These are phyloP conservation scores for Chaetomium sp. DNA, from an alignment of 2,329 filamentous ascomycete genomes.

Conservation along the genomic window DNA sequence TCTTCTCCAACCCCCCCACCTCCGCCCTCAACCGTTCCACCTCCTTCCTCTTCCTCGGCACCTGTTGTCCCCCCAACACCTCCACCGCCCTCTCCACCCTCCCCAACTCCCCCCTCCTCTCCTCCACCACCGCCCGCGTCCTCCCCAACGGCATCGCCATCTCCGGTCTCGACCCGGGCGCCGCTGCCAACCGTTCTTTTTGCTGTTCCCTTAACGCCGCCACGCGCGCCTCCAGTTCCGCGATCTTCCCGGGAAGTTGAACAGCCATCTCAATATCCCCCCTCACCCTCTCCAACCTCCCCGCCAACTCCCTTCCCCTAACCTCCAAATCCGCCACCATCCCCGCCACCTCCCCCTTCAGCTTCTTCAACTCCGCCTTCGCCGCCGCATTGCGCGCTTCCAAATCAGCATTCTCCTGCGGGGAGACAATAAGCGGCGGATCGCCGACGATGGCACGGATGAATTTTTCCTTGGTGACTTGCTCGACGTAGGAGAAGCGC, in stretches of 20 bases:
- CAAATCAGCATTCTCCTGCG: constrained; percentile 72
- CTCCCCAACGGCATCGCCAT: constrained; percentile 52
- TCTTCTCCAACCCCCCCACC: constrained; percentile 60
- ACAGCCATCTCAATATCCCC: constrained; percentile 42
- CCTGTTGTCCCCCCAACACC: constrained; percentile 48
- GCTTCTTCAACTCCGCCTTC: constrained; percentile 70
- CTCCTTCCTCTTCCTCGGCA: constrained; percentile 61
- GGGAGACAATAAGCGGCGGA: constrained; percentile 76
- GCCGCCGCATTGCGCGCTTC: constrained; percentile 61
- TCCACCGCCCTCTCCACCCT: constrained; percentile 60
- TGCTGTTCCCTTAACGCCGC: constrained; percentile 29
- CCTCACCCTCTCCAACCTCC: constrained; percentile 45
- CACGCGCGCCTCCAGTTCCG: constrained; percentile 34
- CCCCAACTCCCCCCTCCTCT: constrained; percentile 43
- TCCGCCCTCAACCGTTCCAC: constrained; percentile 62
- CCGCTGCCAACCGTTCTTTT: not conserved
- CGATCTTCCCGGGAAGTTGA: constrained; percentile 48
- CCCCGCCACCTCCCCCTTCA: constrained; percentile 70
- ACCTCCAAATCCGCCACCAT: constrained; percentile 67
- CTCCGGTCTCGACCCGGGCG: constrained; percentile 10
- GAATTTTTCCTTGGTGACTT: constrained; percentile 98
- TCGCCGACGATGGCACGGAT: constrained; percentile 87
- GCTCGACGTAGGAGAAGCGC: constrained; percentile 94
- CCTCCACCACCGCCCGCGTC: constrained; percentile 48
- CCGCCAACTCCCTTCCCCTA: constrained; percentile 52